Base-by-base conservation (phyloP, 1,284 basidiomycete species). In the Ceratorhiza oryzae-sativae region DNA sequence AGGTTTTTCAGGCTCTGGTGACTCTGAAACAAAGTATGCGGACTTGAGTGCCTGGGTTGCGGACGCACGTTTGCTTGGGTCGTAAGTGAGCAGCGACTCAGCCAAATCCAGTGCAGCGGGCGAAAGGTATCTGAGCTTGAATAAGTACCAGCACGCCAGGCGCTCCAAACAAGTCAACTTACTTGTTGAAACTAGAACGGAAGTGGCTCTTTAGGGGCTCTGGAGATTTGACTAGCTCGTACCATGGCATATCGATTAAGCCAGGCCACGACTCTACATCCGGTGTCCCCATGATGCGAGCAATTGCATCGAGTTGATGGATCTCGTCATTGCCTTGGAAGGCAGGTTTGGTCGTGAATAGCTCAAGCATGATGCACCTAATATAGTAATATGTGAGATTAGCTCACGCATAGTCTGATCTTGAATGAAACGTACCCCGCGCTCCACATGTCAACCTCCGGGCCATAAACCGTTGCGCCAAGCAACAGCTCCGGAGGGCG, bases 371-470 rank as follows among this genome's bases (percentile, higher is more conserved):
- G 78, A 99, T 99, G 80, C 97, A 99, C 30, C 95, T 97, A 75
- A 2, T 76, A 72, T 53, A 41, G 61, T 67, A 27, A 74, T 48
- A 25, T 25, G 45, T 51, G 32, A 51, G 34, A 25, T 45, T 58
- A 72, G 51, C 58, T 67, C 12, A 36, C 68, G 23, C 55, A 49
- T 2, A 72, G 32, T 48, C 39, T 27, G 60, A 4, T 49, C 30
- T 20, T 32, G 41, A 36, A 67, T 23, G 32, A 45, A 30, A 23
- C 87, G 77, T 81, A 96, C 94, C 97, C 97, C 12, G 97, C 97
- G 79, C 95, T 97, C 97, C 97, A 99, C 90, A 97, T 97, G 79
- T 99, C 97, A n/a, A 99, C 97, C 78, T 98, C 97, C 1, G 94
- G 90, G 0, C 96, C 97, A 81, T 99, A 99, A 23, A 95, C 89